Base-by-base conservation (phyloP, 345 rosid genomes). In the Syzygium oleosum region DNA sequence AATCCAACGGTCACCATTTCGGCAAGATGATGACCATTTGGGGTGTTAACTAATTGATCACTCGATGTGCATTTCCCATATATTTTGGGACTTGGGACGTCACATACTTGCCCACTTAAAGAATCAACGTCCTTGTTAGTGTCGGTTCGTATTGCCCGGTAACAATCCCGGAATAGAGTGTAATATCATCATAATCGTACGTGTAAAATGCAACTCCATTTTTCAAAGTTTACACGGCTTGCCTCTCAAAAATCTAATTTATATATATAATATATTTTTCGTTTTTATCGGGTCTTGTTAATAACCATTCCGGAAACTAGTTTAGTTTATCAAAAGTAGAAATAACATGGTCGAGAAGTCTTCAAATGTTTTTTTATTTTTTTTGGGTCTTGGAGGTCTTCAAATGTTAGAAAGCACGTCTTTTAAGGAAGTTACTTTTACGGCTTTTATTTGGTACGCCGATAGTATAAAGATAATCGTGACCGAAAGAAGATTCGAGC, bases 41-140 rank as follows among this genome's bases (percentile, higher is more conserved):
- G 16, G 16, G 15, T 11, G 3, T 2, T 2, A 6, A 5, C 65
- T 23, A 22, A 3, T 56, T 56, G 23, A 25, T 56, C 5, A 56
- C n/a, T 56, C 2, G 0, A 56, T 56, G 23, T 25, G 61, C 12
- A 12, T 1, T 56, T 56, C n/a, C 12, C 1, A 0, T 22, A 0
- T 23, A 0, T 23, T 22, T 22, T 23, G 23, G 23, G 14, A 58
- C n/a, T 58, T 25, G 63, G 14, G 14, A 58, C 11, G 29, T 58
- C 29, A 58, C 3, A 11, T 0, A 0, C 7, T 25, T 1, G 1
- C 14, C 12, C 63, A 13, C 1, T 25, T 58, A 11, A 58, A 58
- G 29, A 58, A 58, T 13, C 29, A 58, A 25, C 3, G 14, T 10
- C 63, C 29, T 25, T 1, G 3, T 25, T 6, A 58, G 11, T 58